Conservation (phyloP, 352 stramenopile genomes). For the Globisporangium perplexum region DNA sequence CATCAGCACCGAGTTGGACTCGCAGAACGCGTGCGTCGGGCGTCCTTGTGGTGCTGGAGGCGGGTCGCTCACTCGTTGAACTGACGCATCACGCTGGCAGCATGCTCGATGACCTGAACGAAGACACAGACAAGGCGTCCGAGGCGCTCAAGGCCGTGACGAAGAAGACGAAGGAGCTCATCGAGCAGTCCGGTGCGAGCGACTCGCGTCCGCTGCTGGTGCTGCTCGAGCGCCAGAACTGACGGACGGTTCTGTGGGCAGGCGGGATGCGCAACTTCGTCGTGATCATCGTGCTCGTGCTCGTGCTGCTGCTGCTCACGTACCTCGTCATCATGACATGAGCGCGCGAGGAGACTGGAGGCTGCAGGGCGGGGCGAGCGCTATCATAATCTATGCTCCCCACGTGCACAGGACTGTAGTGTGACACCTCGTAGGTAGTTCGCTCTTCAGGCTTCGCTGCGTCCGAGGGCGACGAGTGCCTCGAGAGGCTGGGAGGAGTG, state of each 20-base stretch:
- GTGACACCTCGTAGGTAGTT: too few species aligned
- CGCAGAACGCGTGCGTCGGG: conserved; percentile 65
- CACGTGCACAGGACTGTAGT: background rate
- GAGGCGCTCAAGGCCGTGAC: conserved; percentile 67
- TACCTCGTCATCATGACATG: conserved; percentile 88
- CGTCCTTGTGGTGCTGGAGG: background rate
- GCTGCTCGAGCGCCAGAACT: background rate
- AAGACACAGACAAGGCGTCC: conserved; percentile 79
- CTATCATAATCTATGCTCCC: background rate
- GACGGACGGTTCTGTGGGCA: conserved; percentile 10
- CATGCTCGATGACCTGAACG: conserved; percentile 80
- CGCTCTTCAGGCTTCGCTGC: too few species aligned
- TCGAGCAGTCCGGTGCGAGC: conserved; percentile 63
- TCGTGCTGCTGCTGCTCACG: conserved; percentile 80
- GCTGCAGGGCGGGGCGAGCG: background rate
- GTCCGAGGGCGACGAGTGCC: too few species aligned
- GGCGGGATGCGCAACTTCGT: conserved; percentile 84
- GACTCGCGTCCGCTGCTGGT: background rate
- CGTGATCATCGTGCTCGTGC: conserved; percentile 81
- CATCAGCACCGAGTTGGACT: conserved; percentile 81
- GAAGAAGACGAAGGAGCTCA: conserved; percentile 84
- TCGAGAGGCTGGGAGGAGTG: too few species aligned
- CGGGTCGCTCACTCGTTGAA: background rate
- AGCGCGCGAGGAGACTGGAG: conserved; percentile 7
- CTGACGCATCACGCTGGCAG: conserved; percentile 17